phyloP scores from a whole-genome alignment of 768 basidiomycete genomes.

The Galerina sulciceps region DNA sequence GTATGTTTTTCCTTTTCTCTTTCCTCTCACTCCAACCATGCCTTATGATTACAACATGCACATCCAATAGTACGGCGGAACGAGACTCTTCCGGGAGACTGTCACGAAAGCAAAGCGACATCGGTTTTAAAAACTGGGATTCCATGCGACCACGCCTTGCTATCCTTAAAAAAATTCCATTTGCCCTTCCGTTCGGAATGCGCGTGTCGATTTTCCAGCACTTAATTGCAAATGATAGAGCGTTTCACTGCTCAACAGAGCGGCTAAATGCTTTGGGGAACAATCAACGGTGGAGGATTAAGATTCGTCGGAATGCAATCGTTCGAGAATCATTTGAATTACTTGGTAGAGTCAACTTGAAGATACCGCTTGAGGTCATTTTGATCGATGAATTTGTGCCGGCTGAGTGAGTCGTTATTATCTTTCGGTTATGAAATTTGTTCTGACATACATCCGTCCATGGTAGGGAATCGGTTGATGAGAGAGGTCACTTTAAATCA shows the following conservation, averaged over 20 bases:
- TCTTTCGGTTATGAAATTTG: background rate
- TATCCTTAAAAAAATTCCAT: slow-evolving; percentile 93
- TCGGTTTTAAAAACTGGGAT: slow-evolving; percentile 72
- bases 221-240: slow-evolving; percentile 55
- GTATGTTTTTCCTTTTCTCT: slow-evolving; percentile 41
- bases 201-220: slow-evolving; percentile 90
- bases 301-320: slow-evolving; percentile 78
- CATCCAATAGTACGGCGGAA: slow-evolving; percentile 10
- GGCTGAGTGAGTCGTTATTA: slow-evolving; percentile 59
- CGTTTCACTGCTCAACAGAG: slow-evolving; percentile 14
- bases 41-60: background rate
- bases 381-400: slow-evolving; percentile 91
- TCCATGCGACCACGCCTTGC: slow-evolving; percentile 85
- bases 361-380: slow-evolving; percentile 79
- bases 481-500: slow-evolving; percentile 97
- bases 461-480: slow-evolving; percentile 86
- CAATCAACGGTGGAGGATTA: slow-evolving; percentile 40
- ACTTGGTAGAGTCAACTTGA: slow-evolving; percentile 77
- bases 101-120: slow-evolving; percentile 20
- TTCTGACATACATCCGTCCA: slow-evolving; percentile 7
- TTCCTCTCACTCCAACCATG: background rate
- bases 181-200: slow-evolving; percentile 90
- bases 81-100: slow-evolving; percentile 13
- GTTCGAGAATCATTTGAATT: slow-evolving; percentile 92
- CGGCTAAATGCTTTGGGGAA: slow-evolving; percentile 16